Base-by-base conservation (phyloP, 345 rosid species). In the Cardamine chenopodiifolia region DNA sequence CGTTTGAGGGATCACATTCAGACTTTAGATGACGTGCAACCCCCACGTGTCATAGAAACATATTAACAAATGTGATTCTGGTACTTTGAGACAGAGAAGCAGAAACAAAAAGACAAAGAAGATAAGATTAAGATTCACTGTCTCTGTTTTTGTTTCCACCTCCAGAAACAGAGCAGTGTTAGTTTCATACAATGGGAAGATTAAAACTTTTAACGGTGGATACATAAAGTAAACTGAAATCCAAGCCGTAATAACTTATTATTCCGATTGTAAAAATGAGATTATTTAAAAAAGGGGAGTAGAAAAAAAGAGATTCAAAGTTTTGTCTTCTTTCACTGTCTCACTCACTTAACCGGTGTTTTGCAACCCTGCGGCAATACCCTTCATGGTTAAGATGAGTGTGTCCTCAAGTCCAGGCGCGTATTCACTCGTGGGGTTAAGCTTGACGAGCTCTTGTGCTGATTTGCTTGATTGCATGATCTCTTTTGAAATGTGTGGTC, bases 351-450 rank as follows among this genome's bases (percentile, higher is more conserved):
- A 96, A 78, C 99, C 98, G 4, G 99, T 96, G 85, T 92, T 96
- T 81, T 92, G 98, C 82, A 92, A 23, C 63, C 98, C 97, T 0
- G 98, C 98, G 17, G 98, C 97, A 70, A 96, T 84, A 72, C 99
- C 99, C 83, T 96, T 96, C 97, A 96, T 90, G 73, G 98, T 96
- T 82, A 96, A 80, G 83, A 96, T 92, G 59, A 96, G 96, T 60
- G 99, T 92, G 83, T 96, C 99, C 82, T 92, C 98, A 82, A 95
- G 80, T 39, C 98, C 97, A 20, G 97, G 97, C 22, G 87, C 93
- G 49, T 95, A 90, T 15, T 95, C 99, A 9, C 97, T 92, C 3
- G 86, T 82, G 0, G 90, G 85, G 85, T 92, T 95, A 83, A 95
- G 83, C 74, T 80, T 89, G 66, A 90, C 84, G 2, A 92, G 94